Evolutionary conservation across 75 land plant species (phyloP).

Genomic region (Selaginella tamariscina): DNA sequence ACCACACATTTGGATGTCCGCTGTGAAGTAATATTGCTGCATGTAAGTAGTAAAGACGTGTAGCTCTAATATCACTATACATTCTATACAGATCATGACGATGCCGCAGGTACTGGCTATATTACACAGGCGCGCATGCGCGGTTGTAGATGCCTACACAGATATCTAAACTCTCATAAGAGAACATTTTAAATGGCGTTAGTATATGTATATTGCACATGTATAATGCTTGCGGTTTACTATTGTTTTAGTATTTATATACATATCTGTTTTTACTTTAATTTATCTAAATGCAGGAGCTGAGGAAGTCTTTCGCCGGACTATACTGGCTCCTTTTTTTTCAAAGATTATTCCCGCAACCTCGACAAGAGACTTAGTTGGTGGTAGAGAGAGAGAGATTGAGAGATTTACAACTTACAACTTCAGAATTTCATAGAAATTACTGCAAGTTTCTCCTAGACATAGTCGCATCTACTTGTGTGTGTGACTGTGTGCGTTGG

Average conservation of each 20-base stretch:
- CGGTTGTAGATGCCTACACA: no score
- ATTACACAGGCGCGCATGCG: no score
- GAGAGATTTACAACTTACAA: no score
- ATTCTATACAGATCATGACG: conserved; percentile 21
- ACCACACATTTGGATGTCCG: neutral
- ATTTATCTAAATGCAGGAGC: conserved; percentile 59
- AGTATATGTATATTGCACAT: no score
- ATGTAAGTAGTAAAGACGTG: neutral
- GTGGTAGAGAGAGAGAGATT: no score
- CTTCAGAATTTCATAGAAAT: conserved; percentile 54
- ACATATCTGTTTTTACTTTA: no score
- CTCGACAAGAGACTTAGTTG: conserved; percentile 26
- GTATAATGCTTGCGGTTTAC: no score
- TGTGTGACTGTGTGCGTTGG: neutral
- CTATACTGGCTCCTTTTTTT: conserved; percentile 59
- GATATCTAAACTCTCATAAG: no score
- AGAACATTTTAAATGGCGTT: no score
- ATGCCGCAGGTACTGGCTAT: no score
- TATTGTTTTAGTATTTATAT: no score
- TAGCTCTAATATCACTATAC: neutral
- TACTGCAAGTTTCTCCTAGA: conserved; percentile 86
- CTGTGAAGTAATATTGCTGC: neutral
- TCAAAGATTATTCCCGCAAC: conserved; percentile 42
- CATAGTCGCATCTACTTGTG: conserved; percentile 82
- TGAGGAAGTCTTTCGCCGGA: conserved; percentile 76